Conservation (phyloP, 2,329 filamentous ascomycete genomes). For the Calonectria fujianensis region DNA sequence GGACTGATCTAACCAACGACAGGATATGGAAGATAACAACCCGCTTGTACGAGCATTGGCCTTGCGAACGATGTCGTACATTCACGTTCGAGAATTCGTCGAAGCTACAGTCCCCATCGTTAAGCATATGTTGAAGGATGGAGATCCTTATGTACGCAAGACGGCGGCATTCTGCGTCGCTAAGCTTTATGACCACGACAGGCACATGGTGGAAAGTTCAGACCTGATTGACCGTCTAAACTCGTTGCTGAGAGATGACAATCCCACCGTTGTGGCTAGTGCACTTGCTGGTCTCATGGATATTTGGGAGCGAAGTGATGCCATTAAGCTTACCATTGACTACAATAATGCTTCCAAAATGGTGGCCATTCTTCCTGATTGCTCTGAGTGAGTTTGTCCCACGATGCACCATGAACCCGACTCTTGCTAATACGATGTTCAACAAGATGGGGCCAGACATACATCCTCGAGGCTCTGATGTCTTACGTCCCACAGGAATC, state of each 20-base stretch:
- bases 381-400: slow-evolving; percentile 86
- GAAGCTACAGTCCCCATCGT: slow-evolving; percentile 91
- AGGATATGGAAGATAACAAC: slow-evolving; percentile 96
- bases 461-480: slow-evolving; percentile 98
- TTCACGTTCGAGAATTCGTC: slow-evolving; percentile 97
- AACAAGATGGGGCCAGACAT: slow-evolving; percentile 95
- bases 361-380: slow-evolving; percentile 95
- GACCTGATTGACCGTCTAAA: slow-evolving; percentile 96
- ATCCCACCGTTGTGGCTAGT: slow-evolving; percentile 97
- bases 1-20: slow-evolving; percentile 43
- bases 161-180: slow-evolving; percentile 97
- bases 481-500: slow-evolving; percentile 96
- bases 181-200: slow-evolving; percentile 98
- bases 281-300: slow-evolving; percentile 94
- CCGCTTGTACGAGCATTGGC: slow-evolving; percentile 94
- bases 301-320: slow-evolving; percentile 98
- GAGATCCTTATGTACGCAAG: slow-evolving; percentile 97
- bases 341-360: slow-evolving; percentile 98
- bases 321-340: slow-evolving; percentile 98
- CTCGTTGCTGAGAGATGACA: slow-evolving; percentile 92
- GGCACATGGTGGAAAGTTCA: slow-evolving; percentile 89
- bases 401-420: not conserved
- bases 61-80: slow-evolving; percentile 96
- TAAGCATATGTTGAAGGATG: slow-evolving; percentile 87
- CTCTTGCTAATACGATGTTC: slow-evolving; percentile 40